Percentiles rank a stretch among this genome's conserved stretches.
phyloP scores from a whole-genome alignment of 352 stramenopile species.

The Globisporangium emineosum region DNA sequence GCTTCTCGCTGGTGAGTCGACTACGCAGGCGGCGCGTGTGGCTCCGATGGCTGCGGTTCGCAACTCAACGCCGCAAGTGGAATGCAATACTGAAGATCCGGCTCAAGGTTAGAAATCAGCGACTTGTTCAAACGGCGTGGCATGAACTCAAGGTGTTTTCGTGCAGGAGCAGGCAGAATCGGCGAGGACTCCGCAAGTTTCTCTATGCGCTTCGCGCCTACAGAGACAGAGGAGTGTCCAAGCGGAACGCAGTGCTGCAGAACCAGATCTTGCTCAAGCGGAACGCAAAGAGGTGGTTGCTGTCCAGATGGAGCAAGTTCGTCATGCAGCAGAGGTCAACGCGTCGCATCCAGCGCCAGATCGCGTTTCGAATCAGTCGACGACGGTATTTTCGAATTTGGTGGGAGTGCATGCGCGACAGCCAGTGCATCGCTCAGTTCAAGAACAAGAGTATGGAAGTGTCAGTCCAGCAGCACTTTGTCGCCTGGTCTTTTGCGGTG shows the following conservation, averaged over 20 bases:
- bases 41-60: slow-evolving; percentile 27
- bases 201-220: background rate
- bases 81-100: background rate
- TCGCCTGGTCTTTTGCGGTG: slow-evolving; percentile 19
- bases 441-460: background rate
- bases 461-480: slow-evolving; percentile 16
- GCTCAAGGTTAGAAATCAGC: background rate
- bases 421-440: slow-evolving; percentile 4
- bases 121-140: background rate
- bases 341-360: background rate
- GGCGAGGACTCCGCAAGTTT: background rate
- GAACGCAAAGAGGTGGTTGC: background rate
- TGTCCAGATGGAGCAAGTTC: background rate
- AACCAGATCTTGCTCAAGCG: background rate
- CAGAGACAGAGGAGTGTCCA: background rate
- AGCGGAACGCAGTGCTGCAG: background rate
- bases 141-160: slow-evolving; percentile 9
- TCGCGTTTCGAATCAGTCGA: slow-evolving; percentile 9
- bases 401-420: slow-evolving; percentile 4
- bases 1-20: slow-evolving; percentile 19
- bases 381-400: slow-evolving; percentile 16
- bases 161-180: background rate
- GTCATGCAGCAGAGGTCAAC: background rate
- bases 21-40: slow-evolving; percentile 28
- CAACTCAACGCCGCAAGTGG: background rate